Evolutionary conservation across 1,284 basidiomycete species (phyloP).

Genomic region (Rhodofomes roseus): DNA sequence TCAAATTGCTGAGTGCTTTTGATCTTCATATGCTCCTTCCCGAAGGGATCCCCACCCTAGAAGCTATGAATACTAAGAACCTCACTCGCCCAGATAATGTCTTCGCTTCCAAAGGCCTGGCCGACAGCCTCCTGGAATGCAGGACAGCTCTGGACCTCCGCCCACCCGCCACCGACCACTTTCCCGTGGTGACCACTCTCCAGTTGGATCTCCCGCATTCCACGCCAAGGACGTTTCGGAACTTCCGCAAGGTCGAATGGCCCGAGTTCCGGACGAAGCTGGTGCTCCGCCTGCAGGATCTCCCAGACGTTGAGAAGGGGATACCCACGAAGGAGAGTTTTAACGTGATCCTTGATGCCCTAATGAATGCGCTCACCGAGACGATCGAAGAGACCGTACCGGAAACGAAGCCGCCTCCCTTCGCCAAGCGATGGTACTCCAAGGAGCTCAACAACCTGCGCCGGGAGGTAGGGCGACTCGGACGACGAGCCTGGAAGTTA

Average conservation of each 20-base stretch:
- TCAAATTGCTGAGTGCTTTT: slow-evolving; percentile 15
- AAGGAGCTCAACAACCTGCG: slow-evolving; percentile 19
- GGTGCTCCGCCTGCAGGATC: not conserved
- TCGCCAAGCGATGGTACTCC: slow-evolving; percentile 26
- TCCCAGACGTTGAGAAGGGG: not conserved
- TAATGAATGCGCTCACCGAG: slow-evolving; percentile 17
- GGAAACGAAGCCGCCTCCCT: slow-evolving; percentile 17
- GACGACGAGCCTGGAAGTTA: slow-evolving; percentile 25
- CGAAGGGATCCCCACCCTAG: slow-evolving; percentile 25
- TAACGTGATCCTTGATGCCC: slow-evolving; percentile 1
- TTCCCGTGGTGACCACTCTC: slow-evolving; percentile 20
- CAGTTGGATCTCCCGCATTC: slow-evolving; percentile 10
- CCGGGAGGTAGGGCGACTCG: slow-evolving; percentile 20
- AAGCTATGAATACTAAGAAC: slow-evolving; percentile 22
- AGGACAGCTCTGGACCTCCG: slow-evolving; percentile 4
- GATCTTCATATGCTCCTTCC: slow-evolving; percentile 28
- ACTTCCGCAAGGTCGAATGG: slow-evolving; percentile 27
- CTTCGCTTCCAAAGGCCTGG: slow-evolving; percentile 19
- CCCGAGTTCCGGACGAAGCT: slow-evolving; percentile 17
- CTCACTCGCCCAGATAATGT: slow-evolving; percentile 33
- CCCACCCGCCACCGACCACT: slow-evolving; percentile 24
- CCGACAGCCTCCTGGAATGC: slow-evolving; percentile 19
- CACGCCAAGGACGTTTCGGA: not conserved
- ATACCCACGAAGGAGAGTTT: slow-evolving; percentile 12
- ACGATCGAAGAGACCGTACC: slow-evolving; percentile 23